Evolutionary conservation across 768 basidiomycete species (phyloP), one percentile per base, ranked within the genome.

Genomic region (Trametes cingulata): DNA sequence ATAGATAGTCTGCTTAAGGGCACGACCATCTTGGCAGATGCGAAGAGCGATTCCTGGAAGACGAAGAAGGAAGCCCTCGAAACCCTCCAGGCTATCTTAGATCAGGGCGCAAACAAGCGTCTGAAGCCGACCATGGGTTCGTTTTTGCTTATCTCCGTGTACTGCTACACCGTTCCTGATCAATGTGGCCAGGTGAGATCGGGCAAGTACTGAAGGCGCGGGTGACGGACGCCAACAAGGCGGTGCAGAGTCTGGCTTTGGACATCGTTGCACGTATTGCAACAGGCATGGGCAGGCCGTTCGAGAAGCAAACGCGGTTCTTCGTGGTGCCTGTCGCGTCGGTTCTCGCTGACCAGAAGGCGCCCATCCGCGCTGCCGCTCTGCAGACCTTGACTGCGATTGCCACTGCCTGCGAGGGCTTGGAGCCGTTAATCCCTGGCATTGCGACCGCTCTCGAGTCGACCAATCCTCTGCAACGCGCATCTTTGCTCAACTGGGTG

Each of bases 31-130:
- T 74, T 97, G 15, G 79, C 86, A 2, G 93, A 94, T 67, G 80
- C 88, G 10, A 95, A 93, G 76, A 96, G 87, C 66, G 95, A 96
- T 64, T 88, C 93, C 0, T 99, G 96, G 96, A 98, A 98, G 77
- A 86, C 85, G 1, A 89, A 95, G 75, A 99, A 99, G 72, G 96
- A 98, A 68, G 95, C 92, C 3, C 78, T 98, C 58, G 97, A 98
- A 72, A 77, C 79, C 0, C 73, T 98, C 17, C 89, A 93, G 68
- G 85, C 83, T 0, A 82, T 93, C 58, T 75, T 99, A 35, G 95
- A 98, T 68, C 90, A 94, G 74, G 91, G 92, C 50, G 80, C 84
- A 42, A 98, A 98, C 72, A 96, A 96, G 68, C 86, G 97, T 15
- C 72, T 99, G 57, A 98, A 98, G 73, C 82, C 93, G 22, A 82